A percentile compares a stretch with the other conserved stretches of the same genome.
Evolutionary conservation across 2,329 filamentous ascomycete genomes (phyloP).

Genomic region (Trichophyton simii): DNA sequence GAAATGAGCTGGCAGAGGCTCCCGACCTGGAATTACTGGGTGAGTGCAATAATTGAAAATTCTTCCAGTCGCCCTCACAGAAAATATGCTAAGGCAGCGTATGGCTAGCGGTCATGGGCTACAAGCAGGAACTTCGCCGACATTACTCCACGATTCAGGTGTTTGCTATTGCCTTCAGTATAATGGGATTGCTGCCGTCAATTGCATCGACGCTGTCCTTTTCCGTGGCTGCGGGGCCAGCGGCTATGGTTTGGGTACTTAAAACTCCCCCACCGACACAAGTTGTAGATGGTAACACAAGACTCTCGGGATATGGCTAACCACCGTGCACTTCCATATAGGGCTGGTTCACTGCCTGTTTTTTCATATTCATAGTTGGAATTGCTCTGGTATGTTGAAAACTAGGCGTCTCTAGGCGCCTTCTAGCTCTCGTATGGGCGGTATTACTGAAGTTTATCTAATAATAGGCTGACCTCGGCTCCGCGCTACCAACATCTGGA

Average conservation of each 20-base stretch:
- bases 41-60: background rate
- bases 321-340: constrained; percentile 13
- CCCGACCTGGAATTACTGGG: background rate
- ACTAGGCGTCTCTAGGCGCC: constrained; percentile 3
- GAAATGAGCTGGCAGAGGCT: background rate
- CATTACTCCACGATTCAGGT: constrained; percentile 52
- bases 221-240: constrained; percentile 47
- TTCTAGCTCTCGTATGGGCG: background rate
- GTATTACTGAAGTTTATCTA: background rate
- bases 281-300: background rate
- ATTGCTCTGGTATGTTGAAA: constrained; percentile 41
- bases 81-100: background rate
- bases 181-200: constrained; percentile 50
- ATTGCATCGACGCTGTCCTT: constrained; percentile 49
- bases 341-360: constrained; percentile 47
- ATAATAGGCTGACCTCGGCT: constrained; percentile 37
- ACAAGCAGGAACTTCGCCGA: constrained; percentile 49
- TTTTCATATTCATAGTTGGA: constrained; percentile 47
- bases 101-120: constrained; percentile 28
- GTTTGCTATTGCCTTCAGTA: constrained; percentile 47
- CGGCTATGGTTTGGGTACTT: constrained; percentile 47
- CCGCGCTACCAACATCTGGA: constrained; percentile 47
- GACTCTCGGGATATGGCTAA: background rate
- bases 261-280: background rate
- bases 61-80: background rate